Base-by-base conservation (phyloP, 805 yeast species). In the Sugiyamaella mastotermitis region DNA sequence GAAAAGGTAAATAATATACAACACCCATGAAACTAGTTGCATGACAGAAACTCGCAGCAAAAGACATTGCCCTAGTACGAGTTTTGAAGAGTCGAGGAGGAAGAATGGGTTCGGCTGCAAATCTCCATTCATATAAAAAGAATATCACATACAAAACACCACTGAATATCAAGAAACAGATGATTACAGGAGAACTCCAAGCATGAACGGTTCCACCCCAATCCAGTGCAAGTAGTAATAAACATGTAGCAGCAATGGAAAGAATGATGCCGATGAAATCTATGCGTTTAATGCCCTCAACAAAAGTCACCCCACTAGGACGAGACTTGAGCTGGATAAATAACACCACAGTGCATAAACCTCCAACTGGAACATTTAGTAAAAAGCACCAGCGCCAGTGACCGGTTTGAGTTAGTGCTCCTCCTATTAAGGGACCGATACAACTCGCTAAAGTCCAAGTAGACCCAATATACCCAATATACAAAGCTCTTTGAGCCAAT, bases 361-460 rank as follows among this genome's bases (percentile, higher is more conserved):
- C 17, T 9, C 51, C 51, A 3, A 52, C 40, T 3, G 80, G 76
- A 17, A 70, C 56, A 47, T 69, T 55, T 33, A 70, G 47, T 50
- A 69, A 71, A 50, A 71, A 78, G 41, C 74, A 68, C 48, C 71
- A 66, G 37, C 76, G 61, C 83, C 83, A 77, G 3, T 56, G 53
- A 4, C 66, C 58, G 32, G 52, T 50, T 38, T 62, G 57, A 6
- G 72, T 64, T 46, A 74, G 67, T 0, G 66, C 74, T 25, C 76
- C 71, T 57, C 77, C 72, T 5, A 74, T 45, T 32, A 77, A 66
- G 0, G 83, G 83, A 1, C 81, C 83, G 11, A 70, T 50, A 2
- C 53, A 48, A 23, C 49, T 71, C 25, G 54, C 54, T n/a, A 50
- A 41, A 34, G 43, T 41, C 48, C 50, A 51, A 4, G 48, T 41